These are phyloP conservation scores for Marasmius fiardii DNA, from an alignment of 1,284 basidiomycete species.

Conservation along the genomic window DNA sequence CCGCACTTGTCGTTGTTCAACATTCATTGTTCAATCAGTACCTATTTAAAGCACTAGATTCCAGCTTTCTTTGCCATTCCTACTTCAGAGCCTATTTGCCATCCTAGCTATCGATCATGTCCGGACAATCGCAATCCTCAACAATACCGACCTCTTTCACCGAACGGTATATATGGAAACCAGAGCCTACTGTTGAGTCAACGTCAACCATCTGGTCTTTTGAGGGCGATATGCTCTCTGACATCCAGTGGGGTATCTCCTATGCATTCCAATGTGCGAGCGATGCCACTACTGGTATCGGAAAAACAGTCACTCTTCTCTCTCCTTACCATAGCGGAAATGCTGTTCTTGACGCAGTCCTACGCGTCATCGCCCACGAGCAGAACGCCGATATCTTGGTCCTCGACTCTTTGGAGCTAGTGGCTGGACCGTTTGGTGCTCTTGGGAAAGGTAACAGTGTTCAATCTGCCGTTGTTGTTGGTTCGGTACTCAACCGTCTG, in stretches of 20 bases:
- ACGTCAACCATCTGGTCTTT: neutral
- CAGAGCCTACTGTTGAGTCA: too few relatives aligned
- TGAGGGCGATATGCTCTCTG: neutral
- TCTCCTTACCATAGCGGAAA: neutral
- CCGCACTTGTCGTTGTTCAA: too few relatives aligned
- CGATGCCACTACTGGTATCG: neutral
- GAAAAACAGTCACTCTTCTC: neutral
- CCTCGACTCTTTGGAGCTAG: neutral
- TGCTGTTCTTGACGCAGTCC: neutral
- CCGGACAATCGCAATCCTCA: too few relatives aligned
- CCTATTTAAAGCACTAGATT: too few relatives aligned
- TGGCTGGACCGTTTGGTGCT: neutral
- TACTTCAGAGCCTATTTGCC: too few relatives aligned
- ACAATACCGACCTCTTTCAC: too few relatives aligned
- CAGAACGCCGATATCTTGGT: neutral
- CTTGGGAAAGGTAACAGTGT: neutral
- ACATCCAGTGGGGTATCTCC: neutral
- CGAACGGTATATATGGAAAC: too few relatives aligned
- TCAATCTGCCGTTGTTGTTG: neutral
- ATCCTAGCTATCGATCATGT: too few relatives aligned
- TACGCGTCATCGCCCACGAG: neutral
- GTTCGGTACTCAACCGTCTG: neutral
- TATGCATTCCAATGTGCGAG: neutral
- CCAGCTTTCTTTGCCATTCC: too few relatives aligned
- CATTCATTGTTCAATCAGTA: too few relatives aligned